A percentile compares a stretch with the other conserved stretches of the same genome.
Evolutionary conservation across 2,329 filamentous ascomycete species (phyloP).

Genomic region (Ilyonectria sp.): DNA sequence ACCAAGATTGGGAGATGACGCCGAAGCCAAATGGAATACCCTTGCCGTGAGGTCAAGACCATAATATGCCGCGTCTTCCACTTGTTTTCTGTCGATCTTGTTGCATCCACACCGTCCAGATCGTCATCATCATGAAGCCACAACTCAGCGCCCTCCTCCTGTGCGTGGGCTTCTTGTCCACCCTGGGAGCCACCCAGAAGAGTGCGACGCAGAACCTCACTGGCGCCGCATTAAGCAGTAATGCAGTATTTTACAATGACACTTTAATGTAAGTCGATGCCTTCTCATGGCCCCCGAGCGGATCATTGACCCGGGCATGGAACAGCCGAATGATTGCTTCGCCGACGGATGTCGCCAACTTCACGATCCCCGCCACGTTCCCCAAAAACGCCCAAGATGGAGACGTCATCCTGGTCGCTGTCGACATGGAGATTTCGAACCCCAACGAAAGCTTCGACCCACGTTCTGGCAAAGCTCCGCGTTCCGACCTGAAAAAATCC

Average conservation of each 20-base stretch:
- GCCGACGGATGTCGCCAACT: constrained; percentile 1
- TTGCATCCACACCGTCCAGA: not conserved
- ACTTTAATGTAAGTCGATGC: not conserved
- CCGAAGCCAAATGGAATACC: not conserved
- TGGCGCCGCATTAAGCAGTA: constrained; percentile 2
- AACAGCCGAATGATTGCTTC: not conserved
- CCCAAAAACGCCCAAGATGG: constrained; percentile 9
- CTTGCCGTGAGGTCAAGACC: not conserved
- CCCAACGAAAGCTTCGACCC: constrained; percentile 12
- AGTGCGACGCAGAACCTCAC: constrained; percentile 13
- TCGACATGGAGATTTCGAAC: constrained; percentile 16
- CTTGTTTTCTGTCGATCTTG: not conserved
- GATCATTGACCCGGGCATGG: not conserved
- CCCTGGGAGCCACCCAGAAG: constrained; percentile 4
- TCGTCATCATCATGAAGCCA: constrained; percentile 1
- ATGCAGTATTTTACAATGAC: not conserved
- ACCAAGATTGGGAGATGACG: not conserved
- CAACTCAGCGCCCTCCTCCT: not conserved
- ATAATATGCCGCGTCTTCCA: not conserved
- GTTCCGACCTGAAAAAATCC: constrained; percentile 4
- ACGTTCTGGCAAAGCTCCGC: constrained; percentile 17
- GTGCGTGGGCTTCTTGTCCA: constrained; percentile 17
- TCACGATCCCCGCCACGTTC: constrained; percentile 9
- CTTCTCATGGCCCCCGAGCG: not conserved
- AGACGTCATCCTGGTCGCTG: constrained; percentile 17